Conservation (phyloP, 2,329 filamentous ascomycete species). For the Aspergillus brunneoviolaceus region DNA sequence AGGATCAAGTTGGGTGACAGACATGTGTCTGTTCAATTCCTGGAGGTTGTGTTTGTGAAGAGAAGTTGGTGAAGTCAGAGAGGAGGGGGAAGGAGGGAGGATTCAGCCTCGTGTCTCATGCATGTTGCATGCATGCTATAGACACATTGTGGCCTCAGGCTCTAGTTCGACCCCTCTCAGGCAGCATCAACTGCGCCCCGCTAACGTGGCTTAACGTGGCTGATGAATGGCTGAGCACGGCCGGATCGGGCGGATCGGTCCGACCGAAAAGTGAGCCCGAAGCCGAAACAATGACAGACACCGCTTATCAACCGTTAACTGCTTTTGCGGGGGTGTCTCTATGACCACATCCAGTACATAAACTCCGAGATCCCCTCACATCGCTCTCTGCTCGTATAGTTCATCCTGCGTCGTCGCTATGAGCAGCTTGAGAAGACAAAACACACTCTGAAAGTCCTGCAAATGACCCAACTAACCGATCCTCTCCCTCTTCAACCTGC, state of each 20-base stretch:
- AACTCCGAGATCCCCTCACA: too few relatives aligned
- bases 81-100: not conserved
- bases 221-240: too few relatives aligned
- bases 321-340: not conserved
- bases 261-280: not conserved
- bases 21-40: too few relatives aligned
- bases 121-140: too few relatives aligned
- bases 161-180: not conserved
- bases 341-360: too few relatives aligned
- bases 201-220: too few relatives aligned
- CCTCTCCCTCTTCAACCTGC: not conserved
- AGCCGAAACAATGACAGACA: not conserved
- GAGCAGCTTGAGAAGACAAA: too few relatives aligned
- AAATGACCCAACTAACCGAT: not conserved
- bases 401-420: too few relatives aligned
- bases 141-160: not conserved
- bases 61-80: not conserved
- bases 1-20: too few relatives aligned
- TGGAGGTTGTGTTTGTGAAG: not conserved
- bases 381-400: too few relatives aligned
- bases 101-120: not conserved
- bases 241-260: not conserved
- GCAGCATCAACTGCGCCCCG: not conserved
- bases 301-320: not conserved
- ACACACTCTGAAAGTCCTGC: not conserved